A percentile compares a stretch with the other conserved stretches of the same genome.
phyloP scores from a whole-genome alignment of 2,329 filamentous ascomycete species.

The Alternaria rosae region DNA sequence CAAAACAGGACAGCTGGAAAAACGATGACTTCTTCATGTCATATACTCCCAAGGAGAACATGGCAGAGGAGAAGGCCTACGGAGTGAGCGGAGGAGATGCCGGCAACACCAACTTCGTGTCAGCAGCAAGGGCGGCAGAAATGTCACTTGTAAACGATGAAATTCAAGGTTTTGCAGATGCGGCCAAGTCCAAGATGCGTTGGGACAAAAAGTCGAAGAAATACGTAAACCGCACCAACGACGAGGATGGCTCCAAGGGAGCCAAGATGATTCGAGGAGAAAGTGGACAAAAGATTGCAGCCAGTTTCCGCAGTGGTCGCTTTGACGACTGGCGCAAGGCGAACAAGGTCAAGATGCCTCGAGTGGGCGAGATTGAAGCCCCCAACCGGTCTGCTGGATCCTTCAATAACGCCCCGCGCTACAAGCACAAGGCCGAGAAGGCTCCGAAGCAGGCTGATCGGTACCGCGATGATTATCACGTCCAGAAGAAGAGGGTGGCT shows the following conservation, averaged over 20 bases:
- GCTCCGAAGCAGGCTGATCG: constrained; percentile 95
- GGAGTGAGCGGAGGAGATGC: constrained; percentile 81
- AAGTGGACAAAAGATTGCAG: constrained; percentile 93
- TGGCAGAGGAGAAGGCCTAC: constrained; percentile 90
- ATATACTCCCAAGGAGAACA: constrained; percentile 84
- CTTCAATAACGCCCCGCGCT: constrained; percentile 61
- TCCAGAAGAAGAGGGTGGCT: constrained; percentile 86
- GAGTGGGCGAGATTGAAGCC: constrained; percentile 81
- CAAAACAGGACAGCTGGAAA: constrained; percentile 66
- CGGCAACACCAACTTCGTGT: constrained; percentile 75
- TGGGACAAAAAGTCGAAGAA: constrained; percentile 98
- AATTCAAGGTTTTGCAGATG: constrained; percentile 78
- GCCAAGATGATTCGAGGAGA: constrained; percentile 83
- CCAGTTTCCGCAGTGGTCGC: constrained; percentile 88
- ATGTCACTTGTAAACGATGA: constrained; percentile 97
- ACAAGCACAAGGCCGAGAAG: constrained; percentile 85
- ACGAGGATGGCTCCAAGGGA: constrained; percentile 86
- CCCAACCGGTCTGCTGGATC: constrained; percentile 29
- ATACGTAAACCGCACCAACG: constrained; percentile 90
- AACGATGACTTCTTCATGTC: constrained; percentile 96
- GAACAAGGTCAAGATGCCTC: constrained; percentile 81
- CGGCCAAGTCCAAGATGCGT: constrained; percentile 77
- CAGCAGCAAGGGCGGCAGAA: constrained; percentile 82
- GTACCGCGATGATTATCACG: constrained; percentile 87
- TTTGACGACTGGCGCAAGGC: constrained; percentile 92